A percentile compares a stretch with the other conserved stretches of the same genome.
These are phyloP conservation scores for Penicillium simplicissimum DNA, from an alignment of 495 filamentous ascomycete species.

Conservation along the genomic window DNA sequence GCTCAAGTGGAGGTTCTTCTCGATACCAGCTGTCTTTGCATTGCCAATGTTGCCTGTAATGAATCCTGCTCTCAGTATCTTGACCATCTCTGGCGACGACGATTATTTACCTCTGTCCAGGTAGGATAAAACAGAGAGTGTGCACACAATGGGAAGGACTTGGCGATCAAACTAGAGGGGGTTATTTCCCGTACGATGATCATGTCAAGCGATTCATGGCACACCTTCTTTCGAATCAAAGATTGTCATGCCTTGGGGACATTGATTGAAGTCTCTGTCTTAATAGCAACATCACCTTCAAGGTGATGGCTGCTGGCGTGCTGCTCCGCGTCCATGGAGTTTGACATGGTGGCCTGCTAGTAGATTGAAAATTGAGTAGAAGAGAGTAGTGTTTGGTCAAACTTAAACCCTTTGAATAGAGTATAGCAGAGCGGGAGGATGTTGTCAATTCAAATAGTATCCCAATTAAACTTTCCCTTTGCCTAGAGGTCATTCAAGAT, in stretches of 20 bases:
- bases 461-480: background rate
- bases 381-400: background rate
- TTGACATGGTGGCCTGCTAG: constrained; percentile 3
- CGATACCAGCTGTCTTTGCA: constrained; percentile 57
- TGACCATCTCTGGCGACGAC: constrained; percentile 5
- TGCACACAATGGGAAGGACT: constrained; percentile 32
- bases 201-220: background rate
- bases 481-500: background rate
- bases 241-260: constrained; percentile 13
- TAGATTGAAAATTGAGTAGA: background rate
- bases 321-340: constrained; percentile 2
- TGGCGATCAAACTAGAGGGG: constrained; percentile 26
- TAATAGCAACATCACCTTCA: constrained; percentile 7
- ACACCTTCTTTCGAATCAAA: constrained; percentile 22
- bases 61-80: background rate
- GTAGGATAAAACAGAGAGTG: constrained; percentile 33
- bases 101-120: constrained; percentile 22
- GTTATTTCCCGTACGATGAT: background rate
- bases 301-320: constrained; percentile 6
- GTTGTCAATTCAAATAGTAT: background rate
- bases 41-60: constrained; percentile 55
- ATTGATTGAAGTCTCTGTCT: background rate
- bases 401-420: background rate
- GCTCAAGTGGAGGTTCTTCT: constrained; percentile 48
- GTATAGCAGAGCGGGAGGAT: background rate